Percentiles rank a stretch among this genome's conserved stretches.
phyloP scores from a whole-genome alignment of 805 yeast genomes.

The Wickerhamomyces strasburgensis region DNA sequence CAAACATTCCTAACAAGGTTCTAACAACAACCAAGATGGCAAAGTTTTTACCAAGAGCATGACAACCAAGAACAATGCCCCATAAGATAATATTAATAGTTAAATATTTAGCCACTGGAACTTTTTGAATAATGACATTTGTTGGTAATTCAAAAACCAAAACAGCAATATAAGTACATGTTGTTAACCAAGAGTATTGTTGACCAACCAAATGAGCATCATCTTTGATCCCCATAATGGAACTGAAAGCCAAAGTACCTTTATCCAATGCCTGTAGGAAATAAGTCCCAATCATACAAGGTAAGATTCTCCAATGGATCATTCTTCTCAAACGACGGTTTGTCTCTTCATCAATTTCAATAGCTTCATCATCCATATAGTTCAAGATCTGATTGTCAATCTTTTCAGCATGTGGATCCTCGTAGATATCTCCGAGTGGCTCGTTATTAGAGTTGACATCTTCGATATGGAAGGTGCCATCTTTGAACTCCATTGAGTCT shows the following conservation, averaged over 20 bases:
- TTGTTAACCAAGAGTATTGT: conserved; percentile 26
- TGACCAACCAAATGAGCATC: conserved; percentile 39
- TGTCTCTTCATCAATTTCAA: conserved; percentile 28
- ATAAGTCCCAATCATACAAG: conserved; percentile 29
- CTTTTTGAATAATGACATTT: conserved; percentile 38
- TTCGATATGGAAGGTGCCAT: conserved; percentile 3
- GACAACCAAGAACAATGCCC: conserved; percentile 52
- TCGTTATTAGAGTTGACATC: background rate
- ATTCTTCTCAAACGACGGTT: conserved; percentile 34
- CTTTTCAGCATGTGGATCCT: background rate
- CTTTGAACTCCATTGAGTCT: conserved; percentile 7
- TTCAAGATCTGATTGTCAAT: conserved; percentile 6
- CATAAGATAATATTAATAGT: conserved; percentile 49
- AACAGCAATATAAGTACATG: conserved; percentile 12
- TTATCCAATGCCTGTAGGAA: conserved; percentile 39
- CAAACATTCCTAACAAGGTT: conserved; percentile 46
- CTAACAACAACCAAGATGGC: conserved; percentile 42
- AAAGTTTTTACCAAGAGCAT: conserved; percentile 38
- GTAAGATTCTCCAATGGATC: conserved; percentile 38
- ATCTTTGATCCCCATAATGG: conserved; percentile 37
- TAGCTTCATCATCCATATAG: conserved; percentile 19
- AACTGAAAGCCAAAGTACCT: conserved; percentile 35
- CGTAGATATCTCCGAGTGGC: background rate
- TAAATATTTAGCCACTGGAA: conserved; percentile 45
- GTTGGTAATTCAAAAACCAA: conserved; percentile 12